A percentile compares a stretch with the other conserved stretches of the same genome.
Evolutionary conservation across 31 red algal species (phyloP).

Genomic region (Porphyra umbilicalis): DNA sequence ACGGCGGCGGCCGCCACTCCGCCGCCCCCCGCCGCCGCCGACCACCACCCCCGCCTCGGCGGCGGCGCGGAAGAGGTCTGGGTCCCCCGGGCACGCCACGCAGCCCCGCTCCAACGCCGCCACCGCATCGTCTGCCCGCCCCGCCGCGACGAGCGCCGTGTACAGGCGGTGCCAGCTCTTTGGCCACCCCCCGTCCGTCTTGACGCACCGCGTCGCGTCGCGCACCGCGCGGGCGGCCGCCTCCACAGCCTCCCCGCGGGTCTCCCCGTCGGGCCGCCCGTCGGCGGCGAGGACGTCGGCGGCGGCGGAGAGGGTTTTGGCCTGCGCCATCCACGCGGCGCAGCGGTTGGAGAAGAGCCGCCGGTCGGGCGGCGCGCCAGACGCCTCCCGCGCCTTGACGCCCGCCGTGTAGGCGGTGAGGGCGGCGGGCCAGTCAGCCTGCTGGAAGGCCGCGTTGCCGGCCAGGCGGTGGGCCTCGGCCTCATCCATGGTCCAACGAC

Average conservation of each 20-base stretch:
- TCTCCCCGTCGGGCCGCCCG: not conserved
- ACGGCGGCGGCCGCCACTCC: not conserved
- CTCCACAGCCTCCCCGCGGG: not conserved
- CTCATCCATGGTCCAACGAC: not conserved
- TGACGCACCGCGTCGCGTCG: not conserved
- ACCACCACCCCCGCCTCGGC: not conserved
- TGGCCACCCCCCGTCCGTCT: not conserved
- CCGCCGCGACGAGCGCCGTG: not conserved
- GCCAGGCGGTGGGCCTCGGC: conserved; percentile 14
- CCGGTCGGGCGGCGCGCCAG: conserved; percentile 41
- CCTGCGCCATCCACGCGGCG: conserved; percentile 25
- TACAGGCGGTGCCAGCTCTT: not conserved
- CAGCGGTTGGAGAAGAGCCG: conserved; percentile 83
- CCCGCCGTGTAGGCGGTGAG: conserved; percentile 50
- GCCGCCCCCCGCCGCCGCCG: not conserved
- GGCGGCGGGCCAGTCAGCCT: conserved; percentile 66
- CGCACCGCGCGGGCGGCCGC: not conserved
- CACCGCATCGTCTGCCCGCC: not conserved
- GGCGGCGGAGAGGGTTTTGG: not conserved
- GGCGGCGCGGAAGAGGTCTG: not conserved
- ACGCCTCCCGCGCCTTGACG: conserved; percentile 32
- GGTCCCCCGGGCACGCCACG: not conserved
- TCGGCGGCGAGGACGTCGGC: not conserved
- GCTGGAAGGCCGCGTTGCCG: conserved; percentile 53
- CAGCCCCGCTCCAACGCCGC: not conserved